Evolutionary conservation across 2,329 filamentous ascomycete genomes (phyloP), one percentile per base, ranked within the genome.

Genomic region (Rhexocercosporidium sp.): DNA sequence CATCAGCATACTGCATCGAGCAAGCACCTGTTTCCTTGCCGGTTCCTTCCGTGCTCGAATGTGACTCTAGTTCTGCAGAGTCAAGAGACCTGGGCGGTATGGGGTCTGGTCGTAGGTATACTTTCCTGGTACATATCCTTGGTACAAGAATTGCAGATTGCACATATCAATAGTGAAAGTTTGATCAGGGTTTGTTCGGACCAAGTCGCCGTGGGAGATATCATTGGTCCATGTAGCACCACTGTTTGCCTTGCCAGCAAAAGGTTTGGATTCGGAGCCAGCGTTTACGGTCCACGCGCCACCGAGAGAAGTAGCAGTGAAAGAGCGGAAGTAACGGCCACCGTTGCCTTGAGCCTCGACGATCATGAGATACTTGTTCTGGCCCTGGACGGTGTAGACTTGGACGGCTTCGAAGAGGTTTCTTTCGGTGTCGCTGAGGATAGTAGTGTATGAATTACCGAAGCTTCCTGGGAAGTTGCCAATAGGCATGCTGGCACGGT

Each of bases 381-480:
- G 80, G 31, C 84, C 85, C 37, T 82, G 54, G 66, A 90, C 73
- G 1, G 82, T 88, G 79, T 91, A 91, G 53, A 91, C 88, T 72
- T 90, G 85, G 0, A 90, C 87, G 0, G 88, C 88, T 74, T 91
- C 89, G 76, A 90, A 90, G 0, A 91, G 81, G 74, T 88, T 86
- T 75, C 85, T 81, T 16, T 65, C 79, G 1, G 81, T 79, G 76
- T 88, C 88, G 74, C 78, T 83, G 73, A 89, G 73, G 67, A 90
- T 73, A 0, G 83, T 77, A 2, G 81, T 82, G 0, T 80, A 84
- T 0, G 80, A 65, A 0, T 81, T 79, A 67, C 88, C 87, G 74
- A 91, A 90, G 75, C 76, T 83, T 44, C 84, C 82, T 0, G 89
- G 89, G 81, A 91, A 91, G 68, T 86, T 84, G 56, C 77, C 82